Percentiles rank a stretch among this genome's conserved stretches.
Evolutionary conservation across 176 grass and related monocot genomes (phyloP).

Genomic region (Metroxylon sagu): DNA sequence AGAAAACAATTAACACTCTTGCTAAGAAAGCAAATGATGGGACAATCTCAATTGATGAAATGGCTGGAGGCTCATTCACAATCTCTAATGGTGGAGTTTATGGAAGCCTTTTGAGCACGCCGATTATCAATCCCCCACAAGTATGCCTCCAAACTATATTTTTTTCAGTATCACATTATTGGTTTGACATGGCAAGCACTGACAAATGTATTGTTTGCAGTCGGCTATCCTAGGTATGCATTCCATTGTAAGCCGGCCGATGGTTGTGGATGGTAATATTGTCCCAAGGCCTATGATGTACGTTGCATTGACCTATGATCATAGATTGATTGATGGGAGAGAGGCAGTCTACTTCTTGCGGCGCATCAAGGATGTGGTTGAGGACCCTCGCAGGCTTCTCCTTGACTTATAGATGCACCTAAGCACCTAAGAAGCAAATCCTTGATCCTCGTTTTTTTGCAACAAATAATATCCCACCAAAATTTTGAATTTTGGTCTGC

Average conservation of each 20-base stretch:
- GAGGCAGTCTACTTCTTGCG: slow-evolving; percentile 76
- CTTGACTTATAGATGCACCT: slow-evolving; percentile 37
- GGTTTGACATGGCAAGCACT: not conserved
- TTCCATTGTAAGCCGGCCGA: slow-evolving; percentile 59
- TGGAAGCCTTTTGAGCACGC: slow-evolving; percentile 77
- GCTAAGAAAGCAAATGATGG: slow-evolving; percentile 76
- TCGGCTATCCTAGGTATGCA: slow-evolving; percentile 87
- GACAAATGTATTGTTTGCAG: slow-evolving; percentile 25
- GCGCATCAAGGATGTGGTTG: slow-evolving; percentile 77
- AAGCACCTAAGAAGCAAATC: too few species aligned
- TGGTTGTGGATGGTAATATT: slow-evolving; percentile 52
- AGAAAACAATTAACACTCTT: slow-evolving; percentile 70
- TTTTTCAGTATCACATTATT: too few species aligned
- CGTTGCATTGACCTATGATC: slow-evolving; percentile 62
- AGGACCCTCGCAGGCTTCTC: slow-evolving; percentile 71
- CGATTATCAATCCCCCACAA: slow-evolving; percentile 83
- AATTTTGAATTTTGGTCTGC: too few species aligned
- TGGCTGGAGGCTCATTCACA: slow-evolving; percentile 85
- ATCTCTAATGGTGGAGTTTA: slow-evolving; percentile 87
- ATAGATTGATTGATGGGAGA: slow-evolving; percentile 76
- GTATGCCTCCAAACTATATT: slow-evolving; percentile 10
- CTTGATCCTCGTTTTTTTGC: too few species aligned
- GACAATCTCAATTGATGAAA: slow-evolving; percentile 80
- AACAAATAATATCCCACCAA: too few species aligned
- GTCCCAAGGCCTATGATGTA: slow-evolving; percentile 79